These are phyloP conservation scores for Cymbopogon citratus DNA, from an alignment of 176 grass and related monocot species.

Conservation along the genomic window DNA sequence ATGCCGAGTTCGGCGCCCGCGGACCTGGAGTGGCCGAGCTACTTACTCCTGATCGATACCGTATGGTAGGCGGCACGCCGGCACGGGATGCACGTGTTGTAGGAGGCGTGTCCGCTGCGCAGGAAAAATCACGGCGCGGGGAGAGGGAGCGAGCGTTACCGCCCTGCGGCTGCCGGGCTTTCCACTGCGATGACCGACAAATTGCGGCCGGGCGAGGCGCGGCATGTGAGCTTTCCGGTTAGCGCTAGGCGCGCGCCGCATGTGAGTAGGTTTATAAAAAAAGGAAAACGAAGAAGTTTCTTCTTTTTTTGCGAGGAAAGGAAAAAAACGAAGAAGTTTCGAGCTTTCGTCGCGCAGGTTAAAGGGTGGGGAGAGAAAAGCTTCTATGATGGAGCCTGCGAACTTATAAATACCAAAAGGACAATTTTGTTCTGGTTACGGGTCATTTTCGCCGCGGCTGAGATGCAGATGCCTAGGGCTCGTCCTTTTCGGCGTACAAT, in stretches of 20 bases:
- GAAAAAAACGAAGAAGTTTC: background rate
- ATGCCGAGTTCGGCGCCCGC: background rate
- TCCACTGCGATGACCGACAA: too few relatives aligned
- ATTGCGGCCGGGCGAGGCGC: too few relatives aligned
- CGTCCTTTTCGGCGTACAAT: background rate
- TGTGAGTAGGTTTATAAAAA: background rate
- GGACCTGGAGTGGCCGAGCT: background rate
- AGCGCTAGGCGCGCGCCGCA: too few relatives aligned
- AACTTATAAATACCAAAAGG: background rate
- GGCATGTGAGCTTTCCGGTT: too few relatives aligned
- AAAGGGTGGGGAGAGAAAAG: background rate
- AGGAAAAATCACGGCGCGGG: too few relatives aligned
- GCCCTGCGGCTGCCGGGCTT: too few relatives aligned
- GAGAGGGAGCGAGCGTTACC: too few relatives aligned
- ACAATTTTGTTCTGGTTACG: conserved; percentile 17
- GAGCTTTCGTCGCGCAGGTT: background rate
- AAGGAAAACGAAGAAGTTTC: background rate
- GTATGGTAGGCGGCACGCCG: too few relatives aligned
- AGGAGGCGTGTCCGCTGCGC: too few relatives aligned
- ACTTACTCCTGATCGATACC: too few relatives aligned
- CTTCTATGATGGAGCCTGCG: background rate
- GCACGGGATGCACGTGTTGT: too few relatives aligned
- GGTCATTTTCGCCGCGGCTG: conserved; percentile 8
- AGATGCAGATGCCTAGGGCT: background rate
- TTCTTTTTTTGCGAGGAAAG: too few relatives aligned